Evolutionary conservation across 2,329 filamentous ascomycete genomes (phyloP).

Genomic region (Torrubiella hemipterigena): DNA sequence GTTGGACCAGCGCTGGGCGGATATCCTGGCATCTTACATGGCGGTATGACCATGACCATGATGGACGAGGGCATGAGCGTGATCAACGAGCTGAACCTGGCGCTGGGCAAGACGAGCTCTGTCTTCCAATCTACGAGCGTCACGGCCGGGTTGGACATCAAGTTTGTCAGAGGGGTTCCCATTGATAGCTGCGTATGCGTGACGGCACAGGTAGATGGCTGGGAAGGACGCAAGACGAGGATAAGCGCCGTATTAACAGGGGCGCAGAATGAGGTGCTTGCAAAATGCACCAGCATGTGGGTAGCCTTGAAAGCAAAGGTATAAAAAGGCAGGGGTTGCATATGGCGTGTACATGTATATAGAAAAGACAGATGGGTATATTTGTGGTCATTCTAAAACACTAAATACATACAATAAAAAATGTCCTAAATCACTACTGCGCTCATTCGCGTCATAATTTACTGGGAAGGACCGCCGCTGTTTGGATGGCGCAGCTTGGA

Average conservation of each 20-base stretch:
- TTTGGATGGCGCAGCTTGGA: too few species aligned
- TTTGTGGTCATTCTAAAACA: neutral
- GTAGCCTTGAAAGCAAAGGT: conserved; percentile 18
- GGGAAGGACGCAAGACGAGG: conserved; percentile 20
- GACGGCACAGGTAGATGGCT: conserved; percentile 17
- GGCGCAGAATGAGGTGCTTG: conserved; percentile 16
- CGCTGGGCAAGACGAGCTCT: conserved; percentile 16
- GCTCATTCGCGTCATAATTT: neutral
- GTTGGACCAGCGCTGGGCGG: conserved; percentile 21
- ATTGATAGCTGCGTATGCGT: conserved; percentile 17
- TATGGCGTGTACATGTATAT: too few species aligned
- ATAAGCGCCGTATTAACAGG: conserved; percentile 18
- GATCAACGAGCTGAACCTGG: conserved; percentile 22
- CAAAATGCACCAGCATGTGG: conserved; percentile 19
- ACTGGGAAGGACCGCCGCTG: too few species aligned
- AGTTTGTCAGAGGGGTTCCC: conserved; percentile 19
- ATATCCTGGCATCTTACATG: conserved; percentile 20
- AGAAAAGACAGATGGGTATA: conserved; percentile 1
- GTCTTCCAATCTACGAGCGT: conserved; percentile 17
- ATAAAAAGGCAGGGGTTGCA: conserved; percentile 9
- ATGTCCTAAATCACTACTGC: neutral
- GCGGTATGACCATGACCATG: conserved; percentile 21
- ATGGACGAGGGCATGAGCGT: conserved; percentile 24
- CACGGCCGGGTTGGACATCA: conserved; percentile 22
- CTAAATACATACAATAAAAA: neutral